Conservation (phyloP, 768 basidiomycete species). For the Kwoniella botswanensis region DNA sequence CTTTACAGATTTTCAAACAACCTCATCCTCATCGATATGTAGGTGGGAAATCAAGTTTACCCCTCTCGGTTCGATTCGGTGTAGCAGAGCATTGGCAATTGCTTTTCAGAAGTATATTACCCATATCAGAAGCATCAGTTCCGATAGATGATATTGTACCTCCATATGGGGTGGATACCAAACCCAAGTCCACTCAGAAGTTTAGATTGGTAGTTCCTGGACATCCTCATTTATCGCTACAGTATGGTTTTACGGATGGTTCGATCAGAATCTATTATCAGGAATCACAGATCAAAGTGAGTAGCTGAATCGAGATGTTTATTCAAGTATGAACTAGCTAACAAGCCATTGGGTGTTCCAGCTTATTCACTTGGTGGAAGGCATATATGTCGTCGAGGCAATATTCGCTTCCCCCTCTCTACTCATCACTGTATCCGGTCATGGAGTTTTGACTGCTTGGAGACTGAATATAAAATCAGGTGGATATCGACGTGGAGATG, state of each 20-base stretch:
- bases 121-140: slow-evolving; percentile 42
- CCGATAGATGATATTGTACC: slow-evolving; percentile 36
- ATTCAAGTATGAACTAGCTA: not conserved
- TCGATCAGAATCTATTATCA: slow-evolving; percentile 48
- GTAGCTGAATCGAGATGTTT: not conserved
- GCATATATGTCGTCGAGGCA: slow-evolving; percentile 73
- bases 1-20: slow-evolving; percentile 75
- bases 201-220: slow-evolving; percentile 40
- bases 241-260: slow-evolving; percentile 51
- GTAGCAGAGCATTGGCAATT: slow-evolving; percentile 80
- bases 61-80: slow-evolving; percentile 73
- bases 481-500: slow-evolving; percentile 44
- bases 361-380: slow-evolving; percentile 79
- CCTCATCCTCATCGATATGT: slow-evolving; percentile 76
- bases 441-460: slow-evolving; percentile 86
- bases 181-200: slow-evolving; percentile 32
- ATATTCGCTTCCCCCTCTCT: slow-evolving; percentile 74
- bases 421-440: slow-evolving; percentile 78
- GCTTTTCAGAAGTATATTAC: slow-evolving; percentile 50
- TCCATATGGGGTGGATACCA: slow-evolving; percentile 23
- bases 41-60: slow-evolving; percentile 72
- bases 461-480: slow-evolving; percentile 62
- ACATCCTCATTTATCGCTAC: slow-evolving; percentile 39
- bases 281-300: slow-evolving; percentile 27
- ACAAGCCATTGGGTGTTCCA: slow-evolving; percentile 45